Evolutionary conservation across 495 filamentous ascomycete genomes (phyloP), one percentile per base, ranked within the genome.

Genomic region (Parathielavia hyrcaniae): DNA sequence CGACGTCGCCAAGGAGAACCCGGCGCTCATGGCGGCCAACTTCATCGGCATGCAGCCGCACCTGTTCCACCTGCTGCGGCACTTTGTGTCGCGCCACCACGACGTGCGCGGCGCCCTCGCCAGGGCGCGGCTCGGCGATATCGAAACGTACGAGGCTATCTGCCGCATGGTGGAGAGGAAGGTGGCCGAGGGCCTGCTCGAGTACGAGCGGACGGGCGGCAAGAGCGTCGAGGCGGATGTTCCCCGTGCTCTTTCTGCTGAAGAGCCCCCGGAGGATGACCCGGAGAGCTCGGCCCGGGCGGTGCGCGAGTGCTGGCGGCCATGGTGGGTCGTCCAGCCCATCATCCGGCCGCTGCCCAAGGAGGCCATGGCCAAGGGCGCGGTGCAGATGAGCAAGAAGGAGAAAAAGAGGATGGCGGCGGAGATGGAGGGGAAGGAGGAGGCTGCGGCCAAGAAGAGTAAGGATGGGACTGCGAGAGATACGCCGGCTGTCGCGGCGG

Each of bases 251-350:
- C 55, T 57, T 17, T 64, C 61, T 41, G 39, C 39, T 1, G 46
- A 34, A 13, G 26, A 32, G 4, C 58, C 70, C 7, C 57, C 70
- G 5, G 58, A 63, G 3, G 57, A 64, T 10, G 70, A 73, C 41
- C 64, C 61, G 1, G 77, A 81, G 60, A 85, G 83, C 55, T 91
- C 88, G 11, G 78, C 83, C 26, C 80, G 79, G 32, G 82, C 85
- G 1, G 85, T 91, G 32, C 81, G 77, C 55, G 75, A 81, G 50
- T 91, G 88, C 65, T 83, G 81, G 65, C 71, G 88, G 52, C 93
- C 93, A 4, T 97, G 84, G 80, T 99, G 91, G 88, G 76, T 96
- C 5, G 92, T 88, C 45, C 93, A 99, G 73, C 90, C 93, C 4
- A 88, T 97, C 62, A 78, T 96, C 2, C 77, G 93, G 34, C 91